Percentiles rank a stretch among this genome's conserved stretches.
phyloP scores from a whole-genome alignment of 768 basidiomycete species.

The Boletus vinaceobasis region DNA sequence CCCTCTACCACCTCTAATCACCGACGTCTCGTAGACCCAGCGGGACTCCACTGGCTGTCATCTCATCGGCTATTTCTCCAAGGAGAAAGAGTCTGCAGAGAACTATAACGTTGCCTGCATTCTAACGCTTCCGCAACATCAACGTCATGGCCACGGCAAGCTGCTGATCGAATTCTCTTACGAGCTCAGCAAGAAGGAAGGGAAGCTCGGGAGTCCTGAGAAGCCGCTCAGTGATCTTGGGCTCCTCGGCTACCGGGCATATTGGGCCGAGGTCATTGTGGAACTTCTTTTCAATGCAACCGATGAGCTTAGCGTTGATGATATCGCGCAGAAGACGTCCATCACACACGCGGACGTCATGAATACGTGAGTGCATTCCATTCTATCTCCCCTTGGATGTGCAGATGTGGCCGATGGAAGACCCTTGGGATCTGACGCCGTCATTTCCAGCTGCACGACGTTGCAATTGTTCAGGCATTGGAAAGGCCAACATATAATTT shows the following conservation, averaged over 20 bases:
- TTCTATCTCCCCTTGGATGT: background rate
- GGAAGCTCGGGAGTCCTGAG: slow-evolving; percentile 94
- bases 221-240: slow-evolving; percentile 96
- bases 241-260: slow-evolving; percentile 87
- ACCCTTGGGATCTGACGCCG: slow-evolving; percentile 9
- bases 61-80: slow-evolving; percentile 96
- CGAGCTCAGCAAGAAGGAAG: slow-evolving; percentile 94
- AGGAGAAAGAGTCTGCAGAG: slow-evolving; percentile 98
- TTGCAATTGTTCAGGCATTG: slow-evolving; percentile 94
- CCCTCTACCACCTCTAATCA: slow-evolving; percentile 12
- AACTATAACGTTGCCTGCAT: slow-evolving; percentile 99
- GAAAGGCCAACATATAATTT: slow-evolving; percentile 93
- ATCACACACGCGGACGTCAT: slow-evolving; percentile 96
- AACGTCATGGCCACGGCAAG: slow-evolving; percentile 93
- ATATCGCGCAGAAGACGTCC: slow-evolving; percentile 92
- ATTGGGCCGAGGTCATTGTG: slow-evolving; percentile 96
- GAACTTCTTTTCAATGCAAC: slow-evolving; percentile 72
- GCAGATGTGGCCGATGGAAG: background rate
- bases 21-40: slow-evolving; percentile 48
- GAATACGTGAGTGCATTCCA: slow-evolving; percentile 79
- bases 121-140: slow-evolving; percentile 96
- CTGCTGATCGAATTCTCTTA: slow-evolving; percentile 97
- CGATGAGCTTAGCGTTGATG: slow-evolving; percentile 88
- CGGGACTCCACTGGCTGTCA: slow-evolving; percentile 91
- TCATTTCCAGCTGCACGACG: slow-evolving; percentile 72